Evolutionary conservation across 2,329 filamentous ascomycete species (phyloP), one percentile per base, ranked within the genome.

Genomic region (Chrysosporium queenslandicum): DNA sequence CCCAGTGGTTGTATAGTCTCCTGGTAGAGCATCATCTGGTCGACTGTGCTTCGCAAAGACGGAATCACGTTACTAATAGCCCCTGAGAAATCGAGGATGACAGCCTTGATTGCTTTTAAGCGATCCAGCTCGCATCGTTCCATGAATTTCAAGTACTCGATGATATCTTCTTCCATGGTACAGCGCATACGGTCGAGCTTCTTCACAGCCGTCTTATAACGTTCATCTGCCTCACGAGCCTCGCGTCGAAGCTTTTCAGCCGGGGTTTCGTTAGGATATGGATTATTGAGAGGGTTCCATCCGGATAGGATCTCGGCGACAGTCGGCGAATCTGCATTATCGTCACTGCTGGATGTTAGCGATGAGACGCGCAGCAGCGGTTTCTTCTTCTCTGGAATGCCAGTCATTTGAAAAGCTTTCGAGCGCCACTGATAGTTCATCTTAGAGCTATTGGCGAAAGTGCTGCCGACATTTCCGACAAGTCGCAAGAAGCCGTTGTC

Each of bases 21-120:
- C 68, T 98, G 92, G 72, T 94, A 98, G 43, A 98, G 78, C 83
- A 98, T 89, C 90, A 98, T 96, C 66, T 94, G 89, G 72, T 98
- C 92, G 21, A 98, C 89, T 0, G 90, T 89, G 54, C 91, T 91
- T 70, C 97, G 92, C 56, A 98, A 74, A 64, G 87, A 94, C 16
- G 92, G 94, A 57, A 98, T 97, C 62, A 96, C 91, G 64, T 98
- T 98, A 76, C 91, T 91, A 68, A 98, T 87, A 34, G 91, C 89
- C 42, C 92, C 92, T 3, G 91, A 96, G 69, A 98, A 97, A 71
- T 98, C 94, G 40, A 98, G 79, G 56, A 98, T 85, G 49, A 98
- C 94, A 21, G 91, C 91, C 77, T 98, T 97, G 77, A 98, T 92
- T 18, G 94, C 92, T 76, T 94, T 97, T 46, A 98, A 77, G 56